Evolutionary conservation across 805 yeast species (phyloP).

Genomic region (Lachancea quebecensis): DNA sequence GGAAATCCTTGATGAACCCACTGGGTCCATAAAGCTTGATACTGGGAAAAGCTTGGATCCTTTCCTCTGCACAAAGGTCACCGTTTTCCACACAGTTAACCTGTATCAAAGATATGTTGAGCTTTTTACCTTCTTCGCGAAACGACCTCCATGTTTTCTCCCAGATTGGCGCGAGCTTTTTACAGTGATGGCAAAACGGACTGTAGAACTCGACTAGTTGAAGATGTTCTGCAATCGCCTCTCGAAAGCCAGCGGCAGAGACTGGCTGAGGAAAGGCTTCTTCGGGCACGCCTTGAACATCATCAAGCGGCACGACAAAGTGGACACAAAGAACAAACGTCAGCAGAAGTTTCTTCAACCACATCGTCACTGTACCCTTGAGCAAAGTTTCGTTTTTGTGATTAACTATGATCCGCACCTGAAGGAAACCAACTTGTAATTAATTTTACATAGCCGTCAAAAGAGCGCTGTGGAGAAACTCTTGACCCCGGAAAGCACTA

Average conservation of each 20-base stretch:
- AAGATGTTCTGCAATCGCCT: constrained; percentile 42
- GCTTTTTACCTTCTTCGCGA: constrained; percentile 37
- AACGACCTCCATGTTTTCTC: constrained; percentile 50
- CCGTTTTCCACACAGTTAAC: constrained; percentile 85
- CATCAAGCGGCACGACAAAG: no score
- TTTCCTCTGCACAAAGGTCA: constrained; percentile 70
- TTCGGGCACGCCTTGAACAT: no score
- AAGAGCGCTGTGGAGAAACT: background rate
- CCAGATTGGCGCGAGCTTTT: constrained; percentile 77
- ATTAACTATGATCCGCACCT: no score
- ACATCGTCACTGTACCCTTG: no score
- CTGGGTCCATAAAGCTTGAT: constrained; percentile 62
- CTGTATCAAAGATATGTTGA: constrained; percentile 52
- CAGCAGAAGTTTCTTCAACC: no score
- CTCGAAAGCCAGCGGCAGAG: constrained; percentile 44
- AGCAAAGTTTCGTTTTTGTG: no score
- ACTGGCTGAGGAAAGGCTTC: constrained; percentile 43
- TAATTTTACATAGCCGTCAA: constrained; percentile 1
- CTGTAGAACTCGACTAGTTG: constrained; percentile 85
- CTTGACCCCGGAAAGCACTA: background rate
- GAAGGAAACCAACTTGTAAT: background rate
- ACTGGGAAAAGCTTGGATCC: constrained; percentile 60
- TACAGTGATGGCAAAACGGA: constrained; percentile 85
- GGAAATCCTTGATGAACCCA: constrained; percentile 42
- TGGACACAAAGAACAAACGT: no score